These are phyloP conservation scores for Chrysosphaeria jannelii DNA, from an alignment of 2,329 filamentous ascomycete species.

Conservation along the genomic window DNA sequence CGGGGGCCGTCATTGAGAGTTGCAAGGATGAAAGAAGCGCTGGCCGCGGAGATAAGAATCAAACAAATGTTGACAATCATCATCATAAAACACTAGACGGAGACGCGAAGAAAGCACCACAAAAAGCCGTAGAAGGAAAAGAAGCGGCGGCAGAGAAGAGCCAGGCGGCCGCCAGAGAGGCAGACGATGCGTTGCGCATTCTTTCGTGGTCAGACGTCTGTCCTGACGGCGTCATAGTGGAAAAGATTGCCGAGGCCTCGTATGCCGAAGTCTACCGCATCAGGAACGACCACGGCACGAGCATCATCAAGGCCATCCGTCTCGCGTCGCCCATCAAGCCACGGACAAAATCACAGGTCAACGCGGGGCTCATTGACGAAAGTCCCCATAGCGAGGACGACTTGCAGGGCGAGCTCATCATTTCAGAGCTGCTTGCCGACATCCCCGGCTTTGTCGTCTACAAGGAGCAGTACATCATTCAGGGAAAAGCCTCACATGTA, in stretches of 20 bases:
- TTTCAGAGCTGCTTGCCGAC: conserved; percentile 31
- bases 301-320: conserved; percentile 33
- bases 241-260: conserved; percentile 35
- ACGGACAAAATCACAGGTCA: conserved; percentile 24
- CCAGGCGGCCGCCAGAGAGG: conserved; percentile 14
- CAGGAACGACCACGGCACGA: conserved; percentile 25
- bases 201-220: conserved; percentile 28
- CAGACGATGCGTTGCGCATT: conserved; percentile 9
- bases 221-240: conserved; percentile 18
- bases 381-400: conserved; percentile 23
- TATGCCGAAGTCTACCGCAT: conserved; percentile 36
- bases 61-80: no score
- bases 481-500: conserved; percentile 23
- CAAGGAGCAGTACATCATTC: conserved; percentile 30
- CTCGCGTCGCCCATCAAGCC: conserved; percentile 25
- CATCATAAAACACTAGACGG: no score
- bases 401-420: conserved; percentile 25
- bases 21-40: no score
- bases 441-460: conserved; percentile 35
- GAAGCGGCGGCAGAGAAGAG: no score
- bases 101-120: no score
- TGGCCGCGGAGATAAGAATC: no score
- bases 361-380: conserved; percentile 24
- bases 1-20: no score
- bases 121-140: no score